These are phyloP conservation scores for Arabis alpina DNA, from an alignment of 345 rosid species.

Conservation along the genomic window DNA sequence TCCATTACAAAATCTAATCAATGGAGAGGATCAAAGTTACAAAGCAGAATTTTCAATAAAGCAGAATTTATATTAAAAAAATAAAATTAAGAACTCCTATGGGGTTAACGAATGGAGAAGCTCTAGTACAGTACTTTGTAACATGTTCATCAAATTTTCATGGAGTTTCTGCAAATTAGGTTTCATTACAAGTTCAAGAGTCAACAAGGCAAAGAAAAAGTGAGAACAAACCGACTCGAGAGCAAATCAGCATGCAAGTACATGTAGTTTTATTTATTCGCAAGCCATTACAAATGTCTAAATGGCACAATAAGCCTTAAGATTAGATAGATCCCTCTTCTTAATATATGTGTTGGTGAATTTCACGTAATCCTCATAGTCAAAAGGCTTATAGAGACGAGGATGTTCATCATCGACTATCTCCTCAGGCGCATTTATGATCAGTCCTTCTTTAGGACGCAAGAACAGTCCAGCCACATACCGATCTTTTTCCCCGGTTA, in stretches of 20 bases:
- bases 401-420: slow-evolving; percentile 32
- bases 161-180: too few species aligned
- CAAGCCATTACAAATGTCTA: background rate
- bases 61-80: too few species aligned
- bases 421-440: background rate
- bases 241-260: background rate
- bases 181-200: too few species aligned
- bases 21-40: too few species aligned
- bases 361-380: slow-evolving; percentile 28
- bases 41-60: too few species aligned
- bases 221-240: slow-evolving; percentile 12
- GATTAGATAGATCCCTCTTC: slow-evolving; percentile 4
- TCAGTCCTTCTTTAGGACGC: background rate
- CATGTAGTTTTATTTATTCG: too few species aligned
- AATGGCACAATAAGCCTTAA: slow-evolving; percentile 44
- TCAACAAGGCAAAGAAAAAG: background rate
- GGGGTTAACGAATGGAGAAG: too few species aligned
- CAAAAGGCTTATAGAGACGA: slow-evolving; percentile 29
- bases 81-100: too few species aligned
- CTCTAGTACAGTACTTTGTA: too few species aligned
- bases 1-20: too few species aligned
- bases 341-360: slow-evolving; percentile 1
- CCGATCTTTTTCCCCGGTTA: slow-evolving; percentile 36
- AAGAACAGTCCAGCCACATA: slow-evolving; percentile 37
- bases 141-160: too few species aligned